Percentiles rank a stretch among this genome's conserved stretches.
Evolutionary conservation across 495 filamentous ascomycete species (phyloP).

Genomic region (Annulohypoxylon moriforme): DNA sequence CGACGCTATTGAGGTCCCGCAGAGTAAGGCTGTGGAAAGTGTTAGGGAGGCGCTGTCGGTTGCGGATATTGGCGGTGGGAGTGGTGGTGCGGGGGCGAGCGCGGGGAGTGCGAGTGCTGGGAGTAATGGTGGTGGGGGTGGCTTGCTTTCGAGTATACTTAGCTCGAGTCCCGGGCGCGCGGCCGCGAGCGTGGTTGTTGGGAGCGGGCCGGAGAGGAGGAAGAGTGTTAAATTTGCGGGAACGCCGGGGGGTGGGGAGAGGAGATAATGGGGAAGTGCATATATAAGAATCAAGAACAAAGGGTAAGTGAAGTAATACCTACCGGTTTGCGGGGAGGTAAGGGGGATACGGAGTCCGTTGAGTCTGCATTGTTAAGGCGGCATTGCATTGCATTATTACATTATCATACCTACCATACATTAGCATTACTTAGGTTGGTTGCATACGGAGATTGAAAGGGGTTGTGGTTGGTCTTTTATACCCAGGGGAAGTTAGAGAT

Average conservation of each 20-base stretch:
- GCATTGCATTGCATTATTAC: background rate
- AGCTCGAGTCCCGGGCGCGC: slow-evolving; percentile 58
- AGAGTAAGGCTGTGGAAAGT: slow-evolving; percentile 66
- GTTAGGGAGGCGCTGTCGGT: slow-evolving; percentile 57
- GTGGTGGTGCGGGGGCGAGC: background rate
- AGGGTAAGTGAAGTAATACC: background rate
- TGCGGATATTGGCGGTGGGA: slow-evolving; percentile 8
- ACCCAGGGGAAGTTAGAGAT: slow-evolving; percentile 4
- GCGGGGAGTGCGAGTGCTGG: background rate
- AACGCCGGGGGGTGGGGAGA: slow-evolving; percentile 36
- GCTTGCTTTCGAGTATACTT: slow-evolving; percentile 49
- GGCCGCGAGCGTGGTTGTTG: slow-evolving; percentile 25
- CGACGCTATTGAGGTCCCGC: slow-evolving; percentile 57
- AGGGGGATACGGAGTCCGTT: background rate
- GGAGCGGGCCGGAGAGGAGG: slow-evolving; percentile 58
- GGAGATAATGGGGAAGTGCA: background rate
- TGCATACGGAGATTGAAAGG: background rate
- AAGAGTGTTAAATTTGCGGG: slow-evolving; percentile 67
- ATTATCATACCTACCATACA: background rate
- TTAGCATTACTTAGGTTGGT: background rate
- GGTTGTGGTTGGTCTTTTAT: slow-evolving; percentile 9
- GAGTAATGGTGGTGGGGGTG: slow-evolving; percentile 23
- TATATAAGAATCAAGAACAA: background rate
- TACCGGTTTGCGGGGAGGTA: background rate
- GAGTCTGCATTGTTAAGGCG: background rate